Base-by-base conservation (phyloP, 495 filamentous ascomycete species). In the Aspergillus sparsus region DNA sequence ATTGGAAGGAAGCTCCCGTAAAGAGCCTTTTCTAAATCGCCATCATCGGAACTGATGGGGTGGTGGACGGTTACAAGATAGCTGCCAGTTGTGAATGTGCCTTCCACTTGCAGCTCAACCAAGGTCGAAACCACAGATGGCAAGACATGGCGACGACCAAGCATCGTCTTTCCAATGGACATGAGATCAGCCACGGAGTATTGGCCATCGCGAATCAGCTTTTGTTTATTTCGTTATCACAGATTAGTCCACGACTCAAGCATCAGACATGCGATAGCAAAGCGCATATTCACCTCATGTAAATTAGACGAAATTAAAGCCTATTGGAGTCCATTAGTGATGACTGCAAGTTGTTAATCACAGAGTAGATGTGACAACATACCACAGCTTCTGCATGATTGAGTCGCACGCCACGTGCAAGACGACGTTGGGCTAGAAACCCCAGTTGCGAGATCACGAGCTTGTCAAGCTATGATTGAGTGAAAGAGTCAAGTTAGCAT, bases 21-120 rank as follows among this genome's bases (percentile, higher is more conserved):
- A 8, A 98, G 76, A 0, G 94, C 95, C 56, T 85, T 85, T 51
- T 84, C 87, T 12, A 98, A 80, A 67, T 97, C 85, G 5, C 94
- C 95, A 66, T 97, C 91, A 58, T 96, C 89, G 60, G 85, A 87
- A 65, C 84, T 85, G 71, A 98, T 88, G 18, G 94, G 94, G 69
- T 94, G 80, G 72, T 97, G 92, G 21, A 98, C 90, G 0, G 94
- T 98, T 1, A 98, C 94, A 15, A 98, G 85, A 69, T 96, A 98
- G 12, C 93, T 97, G 36, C 94, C 95, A 8, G 80, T 86, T 4
- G 83, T 86, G 63, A 98, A 98, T 0, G 94, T 98, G 39, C 95
- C 94, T 74, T 98, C 94, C 58, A 98, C 87, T 79, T 93, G 90
- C 60, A 98, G 83, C 76, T 95, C 89, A 53, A 82, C 78, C 31